phyloP scores from a whole-genome alignment of 495 filamentous ascomycete genomes.

The Astrothelium subdiscretum region DNA sequence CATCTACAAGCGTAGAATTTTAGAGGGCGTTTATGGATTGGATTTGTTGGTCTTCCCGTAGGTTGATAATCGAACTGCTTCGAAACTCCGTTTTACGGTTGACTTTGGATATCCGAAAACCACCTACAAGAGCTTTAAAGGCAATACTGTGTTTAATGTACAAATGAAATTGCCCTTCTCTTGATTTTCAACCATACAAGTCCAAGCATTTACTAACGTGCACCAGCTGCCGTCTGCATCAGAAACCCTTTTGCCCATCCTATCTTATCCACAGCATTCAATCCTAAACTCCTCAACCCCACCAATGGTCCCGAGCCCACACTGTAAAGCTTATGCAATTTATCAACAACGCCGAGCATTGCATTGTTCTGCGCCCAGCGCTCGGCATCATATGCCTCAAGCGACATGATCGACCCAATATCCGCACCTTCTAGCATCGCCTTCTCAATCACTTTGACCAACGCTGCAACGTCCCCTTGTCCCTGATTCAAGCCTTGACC shows the following conservation, averaged over 20 bases:
- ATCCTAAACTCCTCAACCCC: constrained; percentile 60
- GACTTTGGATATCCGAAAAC: not conserved
- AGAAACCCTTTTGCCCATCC: constrained; percentile 70
- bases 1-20: too few relatives aligned
- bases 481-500: constrained; percentile 94
- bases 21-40: too few relatives aligned
- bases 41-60: too few relatives aligned
- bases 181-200: not conserved
- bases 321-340: constrained; percentile 85
- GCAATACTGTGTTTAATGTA: not conserved
- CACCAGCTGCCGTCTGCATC: constrained; percentile 79
- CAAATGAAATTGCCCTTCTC: not conserved
- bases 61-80: too few relatives aligned
- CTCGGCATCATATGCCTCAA: constrained; percentile 69
- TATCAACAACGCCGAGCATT: constrained; percentile 80
- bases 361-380: constrained; percentile 75
- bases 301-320: constrained; percentile 65
- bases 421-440: constrained; percentile 77
- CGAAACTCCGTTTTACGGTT: too few relatives aligned
- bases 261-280: constrained; percentile 66
- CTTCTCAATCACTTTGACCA: constrained; percentile 60
- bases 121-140: not conserved
- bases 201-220: not conserved
- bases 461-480: constrained; percentile 68
- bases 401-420: constrained; percentile 49